Base-by-base conservation (phyloP, 108 stramenopile genomes). In the Nitzschia palea region DNA sequence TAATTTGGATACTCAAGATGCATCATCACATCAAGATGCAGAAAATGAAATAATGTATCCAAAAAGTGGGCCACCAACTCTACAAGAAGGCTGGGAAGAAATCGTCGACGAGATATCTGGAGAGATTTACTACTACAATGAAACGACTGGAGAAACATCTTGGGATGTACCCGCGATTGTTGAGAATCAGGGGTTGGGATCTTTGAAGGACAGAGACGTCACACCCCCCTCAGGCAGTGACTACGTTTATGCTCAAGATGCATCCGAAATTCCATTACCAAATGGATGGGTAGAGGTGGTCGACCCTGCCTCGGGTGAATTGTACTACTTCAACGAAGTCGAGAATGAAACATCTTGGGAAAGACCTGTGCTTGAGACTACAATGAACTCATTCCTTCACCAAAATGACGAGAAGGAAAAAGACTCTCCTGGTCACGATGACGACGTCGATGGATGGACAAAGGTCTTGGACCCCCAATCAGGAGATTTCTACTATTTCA, bases 271-370 rank as follows among this genome's bases (percentile, higher is more conserved):
- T 20, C 4, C 9, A 52, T 42, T 87, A 28, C 87, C 84, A 22
- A 76, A 69, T 1, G 82, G 77, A 4, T 94, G 93, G 93, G 64
- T 65, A 0, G 83, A 85, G 47, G 42, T 67, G 18, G 30, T 73
- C 0, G 88, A 94, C 69, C 45, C 65, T 31, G n/a, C 62, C 8
- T 64, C 79, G 22, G 86, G 88, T 1, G 37, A 64, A 18, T 29
- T 60, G 1, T 91, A 91, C 68, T 91, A 76, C 77, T 79, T 63
- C 55, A 80, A 88, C 40, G 53, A 50, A 33, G 30, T 55, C 32
- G 76, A 68, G 1, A 57, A 71, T 14, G 50, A 73, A 28, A 70
- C 76, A 2, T 68, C 62, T 29, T 91, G 90, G 90, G 81, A 75
- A 18, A 69, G 20, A 31, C 88, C 88, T 28, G 30, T 50, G 8